Base-by-base conservation (phyloP, 202 grass and related monocot genomes). In the Schoenoplectus triqueter region DNA sequence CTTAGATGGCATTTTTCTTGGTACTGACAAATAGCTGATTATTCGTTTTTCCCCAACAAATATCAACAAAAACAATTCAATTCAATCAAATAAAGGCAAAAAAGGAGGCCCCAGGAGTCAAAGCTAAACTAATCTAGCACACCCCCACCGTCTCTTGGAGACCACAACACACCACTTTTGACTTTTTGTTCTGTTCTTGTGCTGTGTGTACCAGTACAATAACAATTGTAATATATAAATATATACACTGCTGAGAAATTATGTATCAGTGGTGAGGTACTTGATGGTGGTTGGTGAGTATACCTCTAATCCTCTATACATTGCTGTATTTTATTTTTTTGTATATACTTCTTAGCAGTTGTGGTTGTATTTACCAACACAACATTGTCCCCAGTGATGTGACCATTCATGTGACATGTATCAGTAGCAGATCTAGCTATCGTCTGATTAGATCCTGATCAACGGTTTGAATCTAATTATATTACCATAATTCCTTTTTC, bases 1-100 rank as follows among this genome's bases (percentile, higher is more conserved):
- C 17, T 22, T 5, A n/a, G n/a, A 82, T 82, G 80, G 80, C 80
- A 82, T 67, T 82, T 82, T 67, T 82, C 80, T 82, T 52, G 80
- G 64, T 50, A 67, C 80, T 52, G 80, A 57, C 80, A 82, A 67
- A 52, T 11, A 49, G 20, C 80, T 82, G 62, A 82, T 82, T 82
- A 82, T 82, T 82, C 80, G 80, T 82, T 82, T 51, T 82, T 82
- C 64, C 42, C 64, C 21, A 49, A 21, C 79, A 66, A 66, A n/a
- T 19, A 64, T 66, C 1, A 67, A 10, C 9, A 13, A 67, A 41
- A 67, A 41, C 4, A 17, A 21, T 81, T 64, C 19, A 63, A 66
- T 81, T 81, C 60, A 65, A 65, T 22, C 45, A 79, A 79, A 79
- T 79, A 79, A 79, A 79, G 55, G 75, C 75, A 10, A 62, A 44